Base-by-base conservation (phyloP, 2,329 filamentous ascomycete species). In the Cucurbitaria berberidis region DNA sequence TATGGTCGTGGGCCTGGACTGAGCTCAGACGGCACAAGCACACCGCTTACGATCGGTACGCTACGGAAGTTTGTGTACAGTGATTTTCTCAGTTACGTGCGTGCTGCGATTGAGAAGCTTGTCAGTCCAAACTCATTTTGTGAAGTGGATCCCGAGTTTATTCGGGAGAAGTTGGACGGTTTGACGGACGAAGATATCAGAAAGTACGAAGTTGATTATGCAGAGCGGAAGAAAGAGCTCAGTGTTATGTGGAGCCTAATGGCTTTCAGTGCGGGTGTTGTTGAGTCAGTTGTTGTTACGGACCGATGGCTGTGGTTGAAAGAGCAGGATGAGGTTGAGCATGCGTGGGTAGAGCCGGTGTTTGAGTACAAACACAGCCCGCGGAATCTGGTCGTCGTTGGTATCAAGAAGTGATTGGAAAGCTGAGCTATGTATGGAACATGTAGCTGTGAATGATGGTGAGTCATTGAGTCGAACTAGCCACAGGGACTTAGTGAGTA, bases 221-320 rank as follows among this genome's bases (percentile, higher is more conserved):
- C 41, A n/a, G 80, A 81, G 34, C 81, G 88, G 48, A 91, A 89
- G 77, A 89, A 91, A 64, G 89, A 97, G 69, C 78, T 99, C 34
- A 91, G 89, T 68, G 83, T 96, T 7, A 85, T 96, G 53, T 99
- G 95, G 95, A 91, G 86, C 63, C 74, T 99, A 66, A 99, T 99
- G 93, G 93, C 95, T 1, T 97, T 96, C 67, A 96, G 91, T 73
- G 93, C 93, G 2, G 86, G 86, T 18, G 89, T 96, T 3, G 87
- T 96, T 2, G 95, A 99, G 79, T 91, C 91, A 27, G 80, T 96
- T 53, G 93, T 99, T 66, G 91, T 96, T 45, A 86, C 89, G 40
- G 95, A 99, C 79, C 84, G 95, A 40, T 99, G 91, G 90, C 78
- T 90, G 57, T 99, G 88, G 77, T 78, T 99, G 62, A 84, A 81